Evolutionary conservation across 768 basidiomycete genomes (phyloP).

Genomic region (Filobasidium wieringae): DNA sequence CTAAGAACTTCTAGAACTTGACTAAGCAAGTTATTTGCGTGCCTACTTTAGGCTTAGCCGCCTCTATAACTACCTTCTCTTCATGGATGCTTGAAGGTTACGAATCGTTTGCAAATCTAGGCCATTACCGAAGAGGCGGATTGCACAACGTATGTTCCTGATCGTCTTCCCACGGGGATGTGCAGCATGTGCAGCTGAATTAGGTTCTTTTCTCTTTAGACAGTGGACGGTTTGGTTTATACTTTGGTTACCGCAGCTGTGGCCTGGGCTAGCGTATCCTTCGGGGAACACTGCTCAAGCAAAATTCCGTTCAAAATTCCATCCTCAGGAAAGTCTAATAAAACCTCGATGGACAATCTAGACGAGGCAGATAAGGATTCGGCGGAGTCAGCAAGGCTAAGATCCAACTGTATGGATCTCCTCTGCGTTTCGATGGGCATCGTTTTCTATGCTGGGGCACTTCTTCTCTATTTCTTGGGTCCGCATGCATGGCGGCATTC

Average conservation of each 20-base stretch:
- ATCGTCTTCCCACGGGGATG: background rate
- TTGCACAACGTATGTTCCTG: slow-evolving; percentile 54
- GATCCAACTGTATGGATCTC: too few relatives aligned
- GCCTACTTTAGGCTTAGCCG: slow-evolving; percentile 63
- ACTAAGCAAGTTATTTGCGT: background rate
- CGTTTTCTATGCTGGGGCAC: slow-evolving; percentile 59
- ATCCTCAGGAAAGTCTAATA: slow-evolving; percentile 7
- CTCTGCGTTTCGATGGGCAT: slow-evolving; percentile 50
- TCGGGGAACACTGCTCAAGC: slow-evolving; percentile 57
- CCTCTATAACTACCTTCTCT: slow-evolving; percentile 91
- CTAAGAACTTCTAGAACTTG: background rate
- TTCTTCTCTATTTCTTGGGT: slow-evolving; percentile 67
- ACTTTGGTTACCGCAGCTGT: slow-evolving; percentile 65
- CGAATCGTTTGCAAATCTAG: slow-evolving; percentile 65
- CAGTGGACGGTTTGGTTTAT: slow-evolving; percentile 73
- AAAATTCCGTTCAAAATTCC: background rate
- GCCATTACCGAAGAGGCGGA: slow-evolving; percentile 49
- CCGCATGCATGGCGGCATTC: slow-evolving; percentile 58
- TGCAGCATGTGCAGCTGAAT: background rate
- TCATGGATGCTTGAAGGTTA: slow-evolving; percentile 87
- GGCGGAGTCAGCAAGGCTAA: slow-evolving; percentile 22
- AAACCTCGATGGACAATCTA: background rate
- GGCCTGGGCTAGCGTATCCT: slow-evolving; percentile 60
- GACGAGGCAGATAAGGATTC: background rate
- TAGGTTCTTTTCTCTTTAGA: slow-evolving; percentile 45